Evolutionary conservation across 2,329 filamentous ascomycete species (phyloP).

Genomic region (Geosmithia morbida): DNA sequence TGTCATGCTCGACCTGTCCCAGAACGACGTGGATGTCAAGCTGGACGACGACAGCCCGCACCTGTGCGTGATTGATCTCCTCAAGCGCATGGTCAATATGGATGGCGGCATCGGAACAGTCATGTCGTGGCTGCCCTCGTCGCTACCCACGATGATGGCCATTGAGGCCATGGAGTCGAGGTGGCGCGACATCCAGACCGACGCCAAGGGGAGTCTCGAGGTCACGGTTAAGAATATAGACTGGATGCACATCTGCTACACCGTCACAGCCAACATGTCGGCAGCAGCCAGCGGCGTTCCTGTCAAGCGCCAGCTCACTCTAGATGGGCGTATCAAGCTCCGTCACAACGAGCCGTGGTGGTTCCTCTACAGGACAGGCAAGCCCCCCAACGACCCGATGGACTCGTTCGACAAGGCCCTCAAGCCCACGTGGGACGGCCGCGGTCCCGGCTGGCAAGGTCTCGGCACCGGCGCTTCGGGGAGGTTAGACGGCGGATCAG

Average conservation of each 20-base stretch:
- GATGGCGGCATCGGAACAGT: conserved; percentile 34
- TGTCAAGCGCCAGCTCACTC: conserved; percentile 21
- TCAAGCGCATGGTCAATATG: conserved; percentile 44
- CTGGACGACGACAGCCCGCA: conserved; percentile 55
- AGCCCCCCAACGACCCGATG: not conserved
- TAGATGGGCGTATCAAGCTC: conserved; percentile 36
- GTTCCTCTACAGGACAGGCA: conserved; percentile 19
- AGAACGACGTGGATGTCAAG: conserved; percentile 37
- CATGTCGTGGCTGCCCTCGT: conserved; percentile 39
- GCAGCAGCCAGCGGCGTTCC: conserved; percentile 8
- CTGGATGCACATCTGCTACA: conserved; percentile 42
- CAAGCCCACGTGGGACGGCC: conserved; percentile 8
- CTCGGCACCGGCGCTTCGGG: conserved; percentile 32
- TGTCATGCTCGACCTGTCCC: conserved; percentile 43
- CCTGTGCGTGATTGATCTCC: conserved; percentile 42
- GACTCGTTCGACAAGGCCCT: conserved; percentile 4
- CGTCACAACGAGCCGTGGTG: conserved; percentile 35
- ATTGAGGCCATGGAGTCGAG: conserved; percentile 44
- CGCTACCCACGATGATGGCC: conserved; percentile 49
- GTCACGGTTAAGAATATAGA: conserved; percentile 40
- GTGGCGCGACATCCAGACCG: conserved; percentile 28
- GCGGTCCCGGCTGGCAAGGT: conserved; percentile 30
- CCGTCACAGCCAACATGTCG: conserved; percentile 13
- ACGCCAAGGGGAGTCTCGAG: conserved; percentile 30
- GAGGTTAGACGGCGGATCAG: conserved; percentile 20